Percentiles rank a stretch among this genome's conserved stretches.
These are phyloP conservation scores for Talaromyces stipitatus DNA, from an alignment of 495 filamentous ascomycete genomes.

Conservation along the genomic window DNA sequence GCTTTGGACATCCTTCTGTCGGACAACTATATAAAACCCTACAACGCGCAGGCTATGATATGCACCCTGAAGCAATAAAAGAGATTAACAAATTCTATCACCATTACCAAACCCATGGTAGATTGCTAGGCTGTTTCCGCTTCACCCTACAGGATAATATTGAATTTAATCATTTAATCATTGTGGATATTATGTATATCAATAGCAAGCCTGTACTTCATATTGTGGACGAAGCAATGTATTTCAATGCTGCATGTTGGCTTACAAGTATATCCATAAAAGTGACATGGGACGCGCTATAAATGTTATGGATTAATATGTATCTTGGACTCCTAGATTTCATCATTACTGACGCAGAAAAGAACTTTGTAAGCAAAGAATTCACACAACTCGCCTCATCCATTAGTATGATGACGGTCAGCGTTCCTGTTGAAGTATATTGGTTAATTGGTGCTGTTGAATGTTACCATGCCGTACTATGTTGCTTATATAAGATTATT, in stretches of 20 bases:
- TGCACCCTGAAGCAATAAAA: neutral
- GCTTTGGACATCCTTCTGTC: neutral
- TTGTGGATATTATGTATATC: neutral
- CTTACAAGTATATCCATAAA: constrained; percentile 3
- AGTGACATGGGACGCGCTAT: constrained; percentile 13
- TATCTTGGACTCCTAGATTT: constrained; percentile 17
- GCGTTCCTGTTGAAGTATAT: constrained; percentile 14
- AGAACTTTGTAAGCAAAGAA: constrained; percentile 17
- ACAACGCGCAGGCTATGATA: neutral
- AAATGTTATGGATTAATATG: constrained; percentile 16
- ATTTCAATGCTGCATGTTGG: constrained; percentile 6
- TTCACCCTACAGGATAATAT: neutral
- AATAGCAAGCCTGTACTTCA: neutral
- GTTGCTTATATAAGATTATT: constrained; percentile 13
- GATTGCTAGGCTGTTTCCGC: neutral
- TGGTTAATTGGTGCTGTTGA: constrained; percentile 16
- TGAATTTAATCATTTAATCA: neutral
- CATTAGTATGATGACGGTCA: constrained; percentile 2
- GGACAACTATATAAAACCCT: neutral
- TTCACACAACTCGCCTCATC: constrained; percentile 10
- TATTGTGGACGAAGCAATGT: neutral
- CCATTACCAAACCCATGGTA: neutral
- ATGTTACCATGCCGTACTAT: constrained; percentile 10
- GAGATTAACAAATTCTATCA: neutral
- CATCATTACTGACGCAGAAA: constrained; percentile 13